A percentile compares a stretch with the other conserved stretches of the same genome.
These are phyloP conservation scores for Yamadazyma diospyri DNA, from an alignment of 1,139 yeast genomes.

Conservation along the genomic window DNA sequence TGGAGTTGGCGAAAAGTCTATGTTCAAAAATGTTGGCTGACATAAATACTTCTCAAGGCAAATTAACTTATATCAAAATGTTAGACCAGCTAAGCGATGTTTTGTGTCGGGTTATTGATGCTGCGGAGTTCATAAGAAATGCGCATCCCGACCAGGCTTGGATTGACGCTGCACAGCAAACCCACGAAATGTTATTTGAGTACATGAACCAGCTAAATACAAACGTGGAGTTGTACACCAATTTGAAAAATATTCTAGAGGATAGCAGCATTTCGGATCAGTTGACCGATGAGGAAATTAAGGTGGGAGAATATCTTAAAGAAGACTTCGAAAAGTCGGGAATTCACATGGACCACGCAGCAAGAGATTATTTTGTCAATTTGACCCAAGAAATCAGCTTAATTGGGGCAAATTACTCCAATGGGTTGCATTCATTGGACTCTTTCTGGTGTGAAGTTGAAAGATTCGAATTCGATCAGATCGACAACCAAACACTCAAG, in stretches of 20 bases:
- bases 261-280: slow-evolving; percentile 32
- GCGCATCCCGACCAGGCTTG: slow-evolving; percentile 76
- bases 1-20: slow-evolving; percentile 58
- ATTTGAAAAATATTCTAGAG: slow-evolving; percentile 53
- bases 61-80: slow-evolving; percentile 53
- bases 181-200: slow-evolving; percentile 87
- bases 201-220: slow-evolving; percentile 93
- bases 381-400: slow-evolving; percentile 80
- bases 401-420: slow-evolving; percentile 74
- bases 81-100: slow-evolving; percentile 86
- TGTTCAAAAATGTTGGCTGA: slow-evolving; percentile 55
- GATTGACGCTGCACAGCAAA: slow-evolving; percentile 78
- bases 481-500: slow-evolving; percentile 22
- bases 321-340: slow-evolving; percentile 92
- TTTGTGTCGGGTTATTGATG: slow-evolving; percentile 87
- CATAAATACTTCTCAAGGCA: slow-evolving; percentile 38
- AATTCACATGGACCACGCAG: slow-evolving; percentile 68
- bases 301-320: slow-evolving; percentile 75
- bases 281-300: slow-evolving; percentile 67
- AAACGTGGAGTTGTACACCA: slow-evolving; percentile 65
- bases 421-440: slow-evolving; percentile 49
- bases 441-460: slow-evolving; percentile 37
- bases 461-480: slow-evolving; percentile 27
- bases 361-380: slow-evolving; percentile 68
- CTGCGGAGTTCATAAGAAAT: slow-evolving; percentile 88